phyloP scores from a whole-genome alignment of 2,329 filamentous ascomycete genomes.

The Cryoendolithus antarcticus region DNA sequence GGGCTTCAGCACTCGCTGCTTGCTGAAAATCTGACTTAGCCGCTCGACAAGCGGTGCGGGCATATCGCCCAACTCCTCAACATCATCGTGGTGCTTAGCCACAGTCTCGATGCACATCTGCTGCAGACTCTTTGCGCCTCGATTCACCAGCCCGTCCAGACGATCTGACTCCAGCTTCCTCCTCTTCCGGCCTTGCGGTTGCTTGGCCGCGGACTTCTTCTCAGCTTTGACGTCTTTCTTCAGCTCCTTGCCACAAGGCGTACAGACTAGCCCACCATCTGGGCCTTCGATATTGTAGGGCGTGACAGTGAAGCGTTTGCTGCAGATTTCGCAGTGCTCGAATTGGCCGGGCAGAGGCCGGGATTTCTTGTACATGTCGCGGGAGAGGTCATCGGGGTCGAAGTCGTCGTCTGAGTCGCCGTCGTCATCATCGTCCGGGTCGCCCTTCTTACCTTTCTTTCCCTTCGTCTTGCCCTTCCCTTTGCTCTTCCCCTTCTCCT shows the following conservation, averaged over 20 bases:
- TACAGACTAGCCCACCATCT: constrained; percentile 75
- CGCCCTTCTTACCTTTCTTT: constrained; percentile 32
- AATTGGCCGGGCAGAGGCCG: constrained; percentile 67
- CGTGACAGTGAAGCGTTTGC: constrained; percentile 85
- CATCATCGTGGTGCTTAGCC: constrained; percentile 49
- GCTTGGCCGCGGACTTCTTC: constrained; percentile 45
- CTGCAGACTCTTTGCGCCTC: constrained; percentile 59
- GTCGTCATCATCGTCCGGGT: constrained; percentile 28
- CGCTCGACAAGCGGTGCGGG: constrained; percentile 44
- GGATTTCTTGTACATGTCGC: constrained; percentile 43
- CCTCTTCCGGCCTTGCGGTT: constrained; percentile 45
- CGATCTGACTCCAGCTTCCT: constrained; percentile 73
- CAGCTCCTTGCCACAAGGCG: constrained; percentile 64
- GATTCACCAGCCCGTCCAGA: constrained; percentile 57
- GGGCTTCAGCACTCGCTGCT: constrained; percentile 46
- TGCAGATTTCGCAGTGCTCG: constrained; percentile 75
- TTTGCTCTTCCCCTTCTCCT: constrained; percentile 33
- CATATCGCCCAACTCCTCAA: constrained; percentile 53
- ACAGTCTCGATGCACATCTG: constrained; percentile 53
- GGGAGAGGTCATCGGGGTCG: constrained; percentile 28
- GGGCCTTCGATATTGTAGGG: constrained; percentile 73
- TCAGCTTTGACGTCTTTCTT: constrained; percentile 52
- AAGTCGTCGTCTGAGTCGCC: constrained; percentile 26
- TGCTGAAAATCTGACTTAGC: constrained; percentile 52
- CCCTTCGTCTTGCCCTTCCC: constrained; percentile 38